These are phyloP conservation scores for Blastocrithidia nonstop DNA, from an alignment of 208 protist species.

Conservation along the genomic window DNA sequence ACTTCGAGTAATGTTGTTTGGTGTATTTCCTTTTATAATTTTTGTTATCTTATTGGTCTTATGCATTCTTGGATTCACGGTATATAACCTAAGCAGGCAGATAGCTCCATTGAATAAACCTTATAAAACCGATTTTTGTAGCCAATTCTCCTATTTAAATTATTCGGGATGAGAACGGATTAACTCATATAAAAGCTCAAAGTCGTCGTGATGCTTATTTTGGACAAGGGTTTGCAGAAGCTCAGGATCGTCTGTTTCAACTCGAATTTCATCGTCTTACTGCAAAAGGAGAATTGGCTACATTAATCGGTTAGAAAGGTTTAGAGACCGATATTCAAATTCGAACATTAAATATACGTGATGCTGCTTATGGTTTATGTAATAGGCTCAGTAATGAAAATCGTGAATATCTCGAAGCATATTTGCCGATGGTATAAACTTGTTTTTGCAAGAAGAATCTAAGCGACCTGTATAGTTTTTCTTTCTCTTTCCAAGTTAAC, in stretches of 20 bases:
- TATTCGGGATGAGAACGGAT: constrained; percentile 23
- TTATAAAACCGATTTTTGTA: constrained; percentile 21
- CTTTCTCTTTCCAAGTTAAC: constrained; percentile 16
- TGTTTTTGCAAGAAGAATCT: constrained; percentile 16
- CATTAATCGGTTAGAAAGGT: constrained; percentile 15
- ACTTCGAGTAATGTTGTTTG: constrained; percentile 15
- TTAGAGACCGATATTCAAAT: constrained; percentile 14
- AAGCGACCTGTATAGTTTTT: constrained; percentile 50
- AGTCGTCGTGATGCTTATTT: constrained; percentile 39
- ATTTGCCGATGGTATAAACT: constrained; percentile 40
- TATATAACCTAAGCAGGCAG: constrained; percentile 28
- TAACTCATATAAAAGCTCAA: constrained; percentile 28
- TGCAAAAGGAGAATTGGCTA: constrained; percentile 14
- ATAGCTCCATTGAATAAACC: constrained; percentile 23
- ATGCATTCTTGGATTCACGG: constrained; percentile 23
- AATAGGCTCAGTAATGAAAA: too few species aligned
- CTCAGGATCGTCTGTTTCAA: constrained; percentile 54
- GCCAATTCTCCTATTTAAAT: constrained; percentile 22
- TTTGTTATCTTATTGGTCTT: constrained; percentile 22
- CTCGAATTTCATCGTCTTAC: constrained; percentile 35
- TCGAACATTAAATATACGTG: constrained; percentile 27
- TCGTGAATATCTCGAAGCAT: too few species aligned
- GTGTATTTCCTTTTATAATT: constrained; percentile 26
- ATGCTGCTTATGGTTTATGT: constrained; percentile 22
- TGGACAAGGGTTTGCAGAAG: constrained; percentile 38